Conservation (phyloP, 169 alveolate genomes). For the Besnoitia besnoiti region DNA sequence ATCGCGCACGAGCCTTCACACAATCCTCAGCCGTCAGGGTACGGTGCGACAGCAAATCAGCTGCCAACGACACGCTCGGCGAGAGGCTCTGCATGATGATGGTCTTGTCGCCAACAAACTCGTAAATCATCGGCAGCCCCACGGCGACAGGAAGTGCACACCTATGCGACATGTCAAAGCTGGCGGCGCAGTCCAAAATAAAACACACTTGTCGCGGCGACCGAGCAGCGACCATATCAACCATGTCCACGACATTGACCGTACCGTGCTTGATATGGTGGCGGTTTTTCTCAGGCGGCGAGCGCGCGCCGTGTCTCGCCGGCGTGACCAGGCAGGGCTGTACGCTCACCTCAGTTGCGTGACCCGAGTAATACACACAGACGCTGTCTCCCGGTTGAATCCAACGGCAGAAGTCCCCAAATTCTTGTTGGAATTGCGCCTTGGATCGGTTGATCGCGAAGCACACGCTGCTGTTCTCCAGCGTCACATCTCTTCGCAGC, state of each 20-base stretch:
- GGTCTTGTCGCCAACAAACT: neutral
- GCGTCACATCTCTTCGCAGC: neutral
- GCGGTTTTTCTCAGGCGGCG: neutral
- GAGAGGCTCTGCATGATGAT: neutral
- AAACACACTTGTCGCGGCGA: neutral
- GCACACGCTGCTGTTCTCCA: neutral
- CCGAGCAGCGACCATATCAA: neutral
- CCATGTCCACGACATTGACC: neutral
- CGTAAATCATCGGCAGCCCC: constrained; percentile 5
- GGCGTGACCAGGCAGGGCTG: neutral
- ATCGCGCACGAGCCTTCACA: no score
- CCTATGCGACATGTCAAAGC: neutral
- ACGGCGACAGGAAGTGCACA: neutral
- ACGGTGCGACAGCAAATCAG: neutral
- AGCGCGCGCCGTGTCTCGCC: neutral
- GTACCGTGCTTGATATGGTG: neutral
- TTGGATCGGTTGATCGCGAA: neutral
- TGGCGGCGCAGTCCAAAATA: neutral
- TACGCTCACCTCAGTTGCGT: neutral
- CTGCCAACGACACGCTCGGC: neutral
- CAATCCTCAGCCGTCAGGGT: neutral
- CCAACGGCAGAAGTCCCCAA: neutral
- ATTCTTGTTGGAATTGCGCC: neutral
- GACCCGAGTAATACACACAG: neutral
- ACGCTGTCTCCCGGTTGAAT: neutral